Base-by-base conservation (phyloP, 1,284 basidiomycete genomes). In the Cryptococcus floricola region DNA sequence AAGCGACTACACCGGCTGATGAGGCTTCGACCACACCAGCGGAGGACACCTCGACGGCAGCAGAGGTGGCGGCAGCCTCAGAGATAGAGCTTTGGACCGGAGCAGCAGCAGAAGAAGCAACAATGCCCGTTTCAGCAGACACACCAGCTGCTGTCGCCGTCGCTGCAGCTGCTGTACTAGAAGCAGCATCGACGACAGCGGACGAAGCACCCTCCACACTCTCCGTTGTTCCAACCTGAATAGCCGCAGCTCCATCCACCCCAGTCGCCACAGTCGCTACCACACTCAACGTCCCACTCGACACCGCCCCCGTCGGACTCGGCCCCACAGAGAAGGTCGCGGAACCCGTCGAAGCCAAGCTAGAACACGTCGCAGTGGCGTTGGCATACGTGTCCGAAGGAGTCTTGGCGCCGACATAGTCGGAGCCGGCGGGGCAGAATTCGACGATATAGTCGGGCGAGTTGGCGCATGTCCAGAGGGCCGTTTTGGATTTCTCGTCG, bases 401-500 rank as follows among this genome's bases (percentile, higher is more conserved):
- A 16, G 25, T 51, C n/a, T 27, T 41, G 16, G 58, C 5, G 23
- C 68, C 65, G 9, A 68, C 60, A 48, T 65, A 64, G 50, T 65
- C 63, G 10, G 58, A 52, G 6, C 53, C 41, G 16, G 53, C 50
- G 13, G 70, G 67, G 39, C 70, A 72, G 55, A 72, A 71, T 37
- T 66, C 65, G 54, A 70, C 59, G 13, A 57, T 62, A 54, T 71
- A 71, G 59, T 68, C 63, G 14, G 67, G 34, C 12, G 27, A 31
- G 25, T 51, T 25, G 28, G 58, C 50, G 39, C 69, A 73, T 5
- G 56, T 60, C 52, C 57, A 64, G 5, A 69, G 53, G 10, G 69
- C 66, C 1, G 60, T 65, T 10, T 55, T 54, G 49, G 66, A 67
- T 39, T 64, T 64, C 44, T 67, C 65, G 50, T 60, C 65, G 55